A percentile compares a stretch with the other conserved stretches of the same genome.
Evolutionary conservation across 345 rosid species (phyloP).

Genomic region (Arabis alpina): DNA sequence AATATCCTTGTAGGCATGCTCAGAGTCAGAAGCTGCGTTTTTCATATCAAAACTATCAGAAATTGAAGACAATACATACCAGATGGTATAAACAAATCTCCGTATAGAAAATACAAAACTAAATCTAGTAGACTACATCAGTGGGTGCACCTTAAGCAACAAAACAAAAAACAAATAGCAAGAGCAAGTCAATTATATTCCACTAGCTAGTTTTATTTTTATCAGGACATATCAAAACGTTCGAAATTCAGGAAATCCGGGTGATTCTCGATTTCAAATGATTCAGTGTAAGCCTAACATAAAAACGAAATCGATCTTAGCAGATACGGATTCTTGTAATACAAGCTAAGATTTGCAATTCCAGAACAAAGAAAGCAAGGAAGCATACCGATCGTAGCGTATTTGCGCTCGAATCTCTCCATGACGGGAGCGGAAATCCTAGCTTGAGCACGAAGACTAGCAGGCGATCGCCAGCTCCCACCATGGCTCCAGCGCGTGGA

Average conservation of each 20-base stretch:
- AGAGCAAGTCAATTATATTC: constrained; percentile 16
- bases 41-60: constrained; percentile 18
- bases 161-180: background rate
- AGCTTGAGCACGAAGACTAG: constrained; percentile 53
- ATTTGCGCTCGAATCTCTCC: constrained; percentile 57
- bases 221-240: background rate
- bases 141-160: background rate
- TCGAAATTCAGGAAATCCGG: background rate
- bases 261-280: background rate
- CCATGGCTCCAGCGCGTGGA: constrained; percentile 52
- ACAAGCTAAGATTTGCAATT: constrained; percentile 28
- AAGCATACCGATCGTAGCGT: constrained; percentile 60
- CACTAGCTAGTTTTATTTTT: background rate
- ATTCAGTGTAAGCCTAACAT: background rate
- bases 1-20: constrained; percentile 69
- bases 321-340: constrained; percentile 23
- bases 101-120: background rate
- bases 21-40: constrained; percentile 68
- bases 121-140: background rate
- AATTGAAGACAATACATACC: background rate
- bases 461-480: constrained; percentile 46
- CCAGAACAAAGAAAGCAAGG: background rate
- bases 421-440: constrained; percentile 48
- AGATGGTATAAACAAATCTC: background rate
- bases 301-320: constrained; percentile 5